phyloP scores from a whole-genome alignment of 164 flowering plant species.

The Paratinospora sagittata region DNA sequence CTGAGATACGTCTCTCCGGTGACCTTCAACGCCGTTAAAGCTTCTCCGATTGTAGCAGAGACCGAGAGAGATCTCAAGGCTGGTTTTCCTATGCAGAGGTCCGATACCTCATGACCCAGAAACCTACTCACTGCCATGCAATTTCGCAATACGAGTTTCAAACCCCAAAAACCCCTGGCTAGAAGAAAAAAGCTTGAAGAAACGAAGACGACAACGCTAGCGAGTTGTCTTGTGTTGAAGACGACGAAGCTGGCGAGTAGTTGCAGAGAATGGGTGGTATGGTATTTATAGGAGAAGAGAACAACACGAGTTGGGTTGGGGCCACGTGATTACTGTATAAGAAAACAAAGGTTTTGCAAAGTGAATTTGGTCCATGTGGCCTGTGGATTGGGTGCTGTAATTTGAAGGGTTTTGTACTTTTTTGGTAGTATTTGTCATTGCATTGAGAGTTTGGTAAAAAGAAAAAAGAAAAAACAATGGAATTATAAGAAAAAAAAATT shows the following conservation, averaged over 20 bases:
- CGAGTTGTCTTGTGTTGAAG: too few relatives aligned
- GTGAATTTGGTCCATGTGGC: too few relatives aligned
- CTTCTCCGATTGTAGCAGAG: constrained; percentile 52
- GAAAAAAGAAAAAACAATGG: too few relatives aligned
- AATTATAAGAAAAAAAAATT: too few relatives aligned
- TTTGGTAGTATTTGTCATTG: too few relatives aligned
- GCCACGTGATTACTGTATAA: neutral
- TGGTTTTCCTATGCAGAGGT: constrained; percentile 76
- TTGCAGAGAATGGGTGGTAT: neutral
- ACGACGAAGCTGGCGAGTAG: neutral
- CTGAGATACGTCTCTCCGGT: constrained; percentile 52
- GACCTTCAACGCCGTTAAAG: constrained; percentile 44
- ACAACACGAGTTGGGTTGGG: too few relatives aligned
- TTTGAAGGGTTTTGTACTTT: too few relatives aligned
- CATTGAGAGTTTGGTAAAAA: too few relatives aligned
- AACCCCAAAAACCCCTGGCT: neutral
- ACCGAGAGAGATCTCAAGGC: constrained; percentile 38
- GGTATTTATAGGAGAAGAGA: neutral
- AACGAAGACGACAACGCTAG: too few relatives aligned
- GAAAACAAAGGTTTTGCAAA: too few relatives aligned
- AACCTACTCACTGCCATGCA: constrained; percentile 87
- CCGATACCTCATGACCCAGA: constrained; percentile 53
- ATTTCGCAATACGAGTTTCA: constrained; percentile 9
- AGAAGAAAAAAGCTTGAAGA: constrained; percentile 3
- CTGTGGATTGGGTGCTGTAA: too few relatives aligned